These are phyloP conservation scores for Cercophora newfieldiana DNA, from an alignment of 495 filamentous ascomycete genomes.

Conservation along the genomic window DNA sequence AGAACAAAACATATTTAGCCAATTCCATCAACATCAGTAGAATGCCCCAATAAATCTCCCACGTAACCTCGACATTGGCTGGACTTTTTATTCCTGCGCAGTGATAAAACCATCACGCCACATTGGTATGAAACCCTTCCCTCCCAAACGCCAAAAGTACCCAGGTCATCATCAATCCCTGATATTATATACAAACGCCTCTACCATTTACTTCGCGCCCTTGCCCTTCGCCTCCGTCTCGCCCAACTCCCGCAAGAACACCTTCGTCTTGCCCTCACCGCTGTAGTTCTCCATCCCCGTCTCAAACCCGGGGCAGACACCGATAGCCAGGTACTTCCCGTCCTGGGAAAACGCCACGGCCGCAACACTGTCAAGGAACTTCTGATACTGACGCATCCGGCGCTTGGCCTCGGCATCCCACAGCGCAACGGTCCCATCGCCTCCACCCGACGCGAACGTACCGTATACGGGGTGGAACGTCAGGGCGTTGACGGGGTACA, in stretches of 20 bases:
- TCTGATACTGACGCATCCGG: constrained; percentile 85
- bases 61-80: background rate
- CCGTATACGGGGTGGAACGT: constrained; percentile 89
- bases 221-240: constrained; percentile 91
- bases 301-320: constrained; percentile 87
- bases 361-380: constrained; percentile 74
- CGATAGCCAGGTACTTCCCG: constrained; percentile 82
- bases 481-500: constrained; percentile 93
- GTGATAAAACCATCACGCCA: background rate
- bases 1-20: background rate
- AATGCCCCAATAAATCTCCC: background rate
- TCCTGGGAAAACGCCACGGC: constrained; percentile 74
- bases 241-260: constrained; percentile 78
- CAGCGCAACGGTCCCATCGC: constrained; percentile 89
- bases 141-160: background rate
- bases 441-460: constrained; percentile 90
- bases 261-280: constrained; percentile 68
- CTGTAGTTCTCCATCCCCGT: constrained; percentile 77
- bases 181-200: constrained; percentile 4
- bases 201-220: constrained; percentile 50
- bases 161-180: background rate
- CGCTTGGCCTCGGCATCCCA: constrained; percentile 95
- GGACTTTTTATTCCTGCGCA: background rate
- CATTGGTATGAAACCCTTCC: background rate
- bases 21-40: background rate